Conservation (phyloP, 2,329 filamentous ascomycete genomes). For the Penicillium sp. region DNA sequence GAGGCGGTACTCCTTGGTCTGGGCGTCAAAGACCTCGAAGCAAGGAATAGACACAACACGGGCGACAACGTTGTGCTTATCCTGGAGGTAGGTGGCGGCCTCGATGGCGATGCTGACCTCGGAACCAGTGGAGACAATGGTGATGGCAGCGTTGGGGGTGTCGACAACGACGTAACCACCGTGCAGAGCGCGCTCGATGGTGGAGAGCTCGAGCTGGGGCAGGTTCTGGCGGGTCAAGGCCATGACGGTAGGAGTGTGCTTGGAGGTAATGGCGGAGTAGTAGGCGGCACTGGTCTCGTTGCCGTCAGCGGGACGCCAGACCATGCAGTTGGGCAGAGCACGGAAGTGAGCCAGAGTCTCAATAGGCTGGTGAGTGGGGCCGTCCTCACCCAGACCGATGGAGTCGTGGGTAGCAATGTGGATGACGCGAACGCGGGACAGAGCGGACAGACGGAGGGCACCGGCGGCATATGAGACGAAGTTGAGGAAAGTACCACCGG, state of each 20-base stretch:
- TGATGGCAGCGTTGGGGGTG: conserved; percentile 76
- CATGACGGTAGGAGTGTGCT: conserved; percentile 86
- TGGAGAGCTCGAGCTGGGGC: conserved; percentile 92
- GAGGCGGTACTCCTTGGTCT: conserved; percentile 92
- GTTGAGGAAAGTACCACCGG: conserved; percentile 96
- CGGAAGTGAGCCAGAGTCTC: conserved; percentile 98
- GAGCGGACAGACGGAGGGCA: conserved; percentile 86
- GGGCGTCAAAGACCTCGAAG: conserved; percentile 92
- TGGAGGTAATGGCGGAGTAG: conserved; percentile 87
- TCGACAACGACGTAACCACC: conserved; percentile 91
- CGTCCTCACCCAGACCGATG: conserved; percentile 97
- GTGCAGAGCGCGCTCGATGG: conserved; percentile 84
- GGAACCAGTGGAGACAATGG: conserved; percentile 90
- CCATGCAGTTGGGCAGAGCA: conserved; percentile 97
- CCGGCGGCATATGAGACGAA: conserved; percentile 98
- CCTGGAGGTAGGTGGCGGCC: conserved; percentile 83
- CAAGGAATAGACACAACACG: conserved; percentile 95
- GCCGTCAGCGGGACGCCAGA: conserved; percentile 96
- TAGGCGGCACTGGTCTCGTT: conserved; percentile 98
- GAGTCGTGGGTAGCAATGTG: conserved; percentile 98
- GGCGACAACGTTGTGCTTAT: conserved; percentile 80
- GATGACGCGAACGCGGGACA: conserved; percentile 86
- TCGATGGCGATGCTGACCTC: conserved; percentile 94
- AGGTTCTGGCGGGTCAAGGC: conserved; percentile 97
- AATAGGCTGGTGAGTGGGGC: conserved; percentile 97